Evolutionary conservation across 306 rosid species (phyloP).

Genomic region (Acacia crassicarpa): DNA sequence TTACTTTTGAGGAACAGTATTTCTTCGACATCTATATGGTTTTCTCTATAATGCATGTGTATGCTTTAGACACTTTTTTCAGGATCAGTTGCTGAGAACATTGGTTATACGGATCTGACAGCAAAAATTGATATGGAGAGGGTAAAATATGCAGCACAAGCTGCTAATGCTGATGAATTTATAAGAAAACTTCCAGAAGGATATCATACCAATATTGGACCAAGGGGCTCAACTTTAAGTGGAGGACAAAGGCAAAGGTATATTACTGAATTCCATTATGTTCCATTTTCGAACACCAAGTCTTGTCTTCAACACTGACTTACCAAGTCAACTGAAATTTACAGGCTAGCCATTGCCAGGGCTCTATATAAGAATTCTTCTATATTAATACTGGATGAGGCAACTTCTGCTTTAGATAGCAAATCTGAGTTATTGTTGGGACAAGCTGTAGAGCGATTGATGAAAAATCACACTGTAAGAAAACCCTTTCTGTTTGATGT

Average conservation of each 20-base stretch:
- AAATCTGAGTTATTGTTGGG: slow-evolving; percentile 74
- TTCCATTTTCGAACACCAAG: not conserved
- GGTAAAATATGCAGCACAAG: slow-evolving; percentile 68
- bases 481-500: not conserved
- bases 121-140: slow-evolving; percentile 71
- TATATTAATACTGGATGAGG: slow-evolving; percentile 81
- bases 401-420: slow-evolving; percentile 89
- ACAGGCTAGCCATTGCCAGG: slow-evolving; percentile 86
- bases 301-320: slow-evolving; percentile 1
- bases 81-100: slow-evolving; percentile 88
- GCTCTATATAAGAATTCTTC: slow-evolving; percentile 81
- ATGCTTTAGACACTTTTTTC: slow-evolving; percentile 72
- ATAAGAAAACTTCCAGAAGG: slow-evolving; percentile 75
- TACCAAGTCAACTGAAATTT: slow-evolving; percentile 24
- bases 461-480: slow-evolving; percentile 81
- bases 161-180: slow-evolving; percentile 86
- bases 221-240: slow-evolving; percentile 81
- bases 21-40: not conserved
- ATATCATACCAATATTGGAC: slow-evolving; percentile 77
- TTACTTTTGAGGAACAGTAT: not conserved
- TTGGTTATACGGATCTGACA: slow-evolving; percentile 77
- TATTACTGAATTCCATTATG: slow-evolving; percentile 21
- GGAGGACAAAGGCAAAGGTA: slow-evolving; percentile 98
- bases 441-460: slow-evolving; percentile 73
- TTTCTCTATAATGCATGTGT: slow-evolving; percentile 20